These are phyloP conservation scores for Priceomyces fermenticarens DNA, from an alignment of 805 yeast species.

Conservation along the genomic window DNA sequence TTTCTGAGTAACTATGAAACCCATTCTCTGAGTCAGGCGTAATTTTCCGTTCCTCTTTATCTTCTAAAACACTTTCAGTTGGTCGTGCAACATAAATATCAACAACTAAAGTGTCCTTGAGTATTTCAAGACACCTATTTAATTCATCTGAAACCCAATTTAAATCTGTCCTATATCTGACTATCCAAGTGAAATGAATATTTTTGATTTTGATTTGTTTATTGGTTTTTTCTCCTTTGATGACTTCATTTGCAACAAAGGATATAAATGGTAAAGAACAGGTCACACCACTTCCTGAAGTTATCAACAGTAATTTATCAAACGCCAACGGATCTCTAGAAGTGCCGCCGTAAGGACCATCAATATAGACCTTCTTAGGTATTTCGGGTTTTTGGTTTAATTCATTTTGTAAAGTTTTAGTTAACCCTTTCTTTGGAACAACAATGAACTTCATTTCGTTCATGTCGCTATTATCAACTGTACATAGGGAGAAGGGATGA, in stretches of 20 bases:
- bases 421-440: constrained; percentile 46
- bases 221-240: constrained; percentile 6
- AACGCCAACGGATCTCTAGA: constrained; percentile 44
- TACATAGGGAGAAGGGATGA: constrained; percentile 55
- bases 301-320: constrained; percentile 38
- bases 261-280: constrained; percentile 46
- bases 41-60: not conserved
- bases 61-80: not conserved
- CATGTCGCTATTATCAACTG: constrained; percentile 21
- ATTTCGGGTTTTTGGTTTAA: constrained; percentile 24
- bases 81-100: constrained; percentile 19
- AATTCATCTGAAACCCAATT: constrained; percentile 42
- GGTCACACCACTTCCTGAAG: constrained; percentile 54
- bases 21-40: constrained; percentile 1
- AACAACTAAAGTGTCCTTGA: constrained; percentile 24
- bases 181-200: constrained; percentile 46
- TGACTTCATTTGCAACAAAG: constrained; percentile 17
- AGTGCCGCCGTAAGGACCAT: constrained; percentile 60
- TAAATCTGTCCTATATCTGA: constrained; percentile 28
- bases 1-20: constrained; percentile 7
- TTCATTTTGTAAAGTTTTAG: constrained; percentile 29
- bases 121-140: constrained; percentile 20
- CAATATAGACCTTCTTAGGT: constrained; percentile 37
- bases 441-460: constrained; percentile 42
- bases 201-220: constrained; percentile 15